These are phyloP conservation scores for Candida yuanshanica DNA, from an alignment of 805 yeast genomes.

Conservation along the genomic window DNA sequence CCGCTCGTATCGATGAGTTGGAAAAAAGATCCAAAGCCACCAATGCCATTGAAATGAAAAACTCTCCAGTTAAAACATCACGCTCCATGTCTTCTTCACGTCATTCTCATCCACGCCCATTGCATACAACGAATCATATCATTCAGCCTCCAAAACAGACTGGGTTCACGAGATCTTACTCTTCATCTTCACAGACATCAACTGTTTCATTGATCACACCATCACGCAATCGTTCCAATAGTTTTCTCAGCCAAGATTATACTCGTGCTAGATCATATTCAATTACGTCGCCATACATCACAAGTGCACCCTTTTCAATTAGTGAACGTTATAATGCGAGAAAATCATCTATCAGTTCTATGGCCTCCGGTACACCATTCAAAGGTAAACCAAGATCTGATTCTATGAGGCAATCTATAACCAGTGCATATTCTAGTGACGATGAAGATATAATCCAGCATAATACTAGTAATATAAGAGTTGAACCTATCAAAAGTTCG, in stretches of 20 bases:
- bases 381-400: conserved; percentile 11
- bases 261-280: conserved; percentile 15
- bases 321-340: conserved; percentile 13
- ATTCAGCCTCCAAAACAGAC: background rate
- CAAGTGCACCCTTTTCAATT: conserved; percentile 9
- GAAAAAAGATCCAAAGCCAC: conserved; percentile 17
- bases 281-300: conserved; percentile 8
- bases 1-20: conserved; percentile 49
- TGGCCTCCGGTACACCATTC: conserved; percentile 4
- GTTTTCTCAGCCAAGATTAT: conserved; percentile 2
- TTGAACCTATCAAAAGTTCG: conserved; percentile 11
- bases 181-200: conserved; percentile 8
- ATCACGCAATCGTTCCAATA: background rate
- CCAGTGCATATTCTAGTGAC: conserved; percentile 5
- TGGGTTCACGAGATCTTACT: conserved; percentile 6
- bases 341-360: conserved; percentile 9
- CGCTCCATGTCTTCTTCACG: background rate
- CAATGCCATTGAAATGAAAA: background rate
- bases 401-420: conserved; percentile 7
- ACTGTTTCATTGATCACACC: conserved; percentile 1
- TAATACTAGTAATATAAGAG: conserved; percentile 12
- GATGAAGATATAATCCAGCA: conserved; percentile 8
- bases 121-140: background rate
- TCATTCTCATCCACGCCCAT: conserved; percentile 4
- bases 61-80: background rate